Base-by-base conservation (phyloP, 1,284 basidiomycete genomes). In the Pascua guehoae region DNA sequence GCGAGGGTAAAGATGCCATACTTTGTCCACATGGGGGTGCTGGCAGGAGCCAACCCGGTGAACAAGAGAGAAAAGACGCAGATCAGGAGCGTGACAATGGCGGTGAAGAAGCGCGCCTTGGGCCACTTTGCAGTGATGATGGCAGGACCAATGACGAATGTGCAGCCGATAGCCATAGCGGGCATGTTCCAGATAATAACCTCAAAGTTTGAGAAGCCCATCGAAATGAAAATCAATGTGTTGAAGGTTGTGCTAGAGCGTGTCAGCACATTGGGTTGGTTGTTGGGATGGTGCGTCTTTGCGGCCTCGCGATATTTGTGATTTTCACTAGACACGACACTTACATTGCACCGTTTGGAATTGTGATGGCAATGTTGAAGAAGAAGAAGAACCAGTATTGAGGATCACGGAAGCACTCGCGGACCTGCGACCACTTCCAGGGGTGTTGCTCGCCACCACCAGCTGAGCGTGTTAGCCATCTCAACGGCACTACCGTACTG, bases 381-480 rank as follows among this genome's bases (percentile, higher is more conserved):
- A 41, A 12, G 36, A 59, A 41, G 8, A 51, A 50, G 37, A 58
- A 60, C 47, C 56, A 70, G 51, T 45, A 65, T 47, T 66, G 64
- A 0, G 64, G 64, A 59, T 70, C 68, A 8, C 49, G 39, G 56
- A 69, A 56, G 51, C 64, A 67, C 43, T 69, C 66, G n/a, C 43
- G 44, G 12, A 66, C 64, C 53, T 67, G 66, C 10, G 51, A 49
- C 66, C 63, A 66, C 37, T 58, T 57, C 66, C 66, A 70, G 2
- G 62, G 60, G 51, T 69, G 66, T 51, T 61, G 60, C 17, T 56
- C 57, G 16, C 54, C 53, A 7, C 51, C 51, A 10, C 58, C 58
- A 32, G 55, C 24, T 32, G 24, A 32, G 24, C 4, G 7, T 32
- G 24, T 32, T 32, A 32, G 24, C n/a, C n/a, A n/a, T n/a, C n/a